A percentile compares a stretch with the other conserved stretches of the same genome.
These are phyloP conservation scores for Debaryomyces psychrophilus DNA, from an alignment of 1,139 yeast genomes.

Conservation along the genomic window DNA sequence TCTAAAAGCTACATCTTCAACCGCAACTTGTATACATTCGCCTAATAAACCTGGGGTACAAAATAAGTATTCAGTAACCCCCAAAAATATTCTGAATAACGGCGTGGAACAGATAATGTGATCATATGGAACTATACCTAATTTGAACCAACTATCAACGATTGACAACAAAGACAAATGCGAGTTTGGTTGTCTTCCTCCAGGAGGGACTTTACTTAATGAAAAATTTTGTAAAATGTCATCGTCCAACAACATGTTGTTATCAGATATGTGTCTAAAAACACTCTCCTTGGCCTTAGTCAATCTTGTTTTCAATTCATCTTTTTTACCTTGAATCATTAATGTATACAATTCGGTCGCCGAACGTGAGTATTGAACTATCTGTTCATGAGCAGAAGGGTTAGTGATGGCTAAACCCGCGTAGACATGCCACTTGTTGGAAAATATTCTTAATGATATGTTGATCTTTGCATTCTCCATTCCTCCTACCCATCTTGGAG, in stretches of 20 bases:
- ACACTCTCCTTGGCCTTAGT: slow-evolving; percentile 71
- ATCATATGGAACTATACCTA: slow-evolving; percentile 89
- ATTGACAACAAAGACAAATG: slow-evolving; percentile 86
- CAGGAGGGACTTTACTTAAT: slow-evolving; percentile 73
- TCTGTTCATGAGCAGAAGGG: slow-evolving; percentile 91
- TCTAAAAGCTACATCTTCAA: slow-evolving; percentile 68
- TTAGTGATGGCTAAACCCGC: slow-evolving; percentile 97
- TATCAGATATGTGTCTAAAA: slow-evolving; percentile 63
- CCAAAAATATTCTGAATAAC: slow-evolving; percentile 82
- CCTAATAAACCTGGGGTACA: slow-evolving; percentile 82
- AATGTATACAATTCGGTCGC: slow-evolving; percentile 80
- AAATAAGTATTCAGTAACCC: slow-evolving; percentile 90
- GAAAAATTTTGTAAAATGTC: slow-evolving; percentile 79
- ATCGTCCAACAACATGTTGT: slow-evolving; percentile 72
- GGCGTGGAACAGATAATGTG: slow-evolving; percentile 98
- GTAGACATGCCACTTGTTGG: slow-evolving; percentile 97
- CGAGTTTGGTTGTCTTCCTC: slow-evolving; percentile 76
- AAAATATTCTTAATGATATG: slow-evolving; percentile 83
- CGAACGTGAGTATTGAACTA: slow-evolving; percentile 84
- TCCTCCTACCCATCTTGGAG: slow-evolving; percentile 87
- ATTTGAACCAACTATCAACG: slow-evolving; percentile 89
- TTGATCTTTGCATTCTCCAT: slow-evolving; percentile 94
- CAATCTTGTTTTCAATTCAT: slow-evolving; percentile 61
- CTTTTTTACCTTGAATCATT: slow-evolving; percentile 71
- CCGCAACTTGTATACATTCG: slow-evolving; percentile 73